Evolutionary conservation across 2,329 filamentous ascomycete genomes (phyloP).

Genomic region (Nothopassalora personata): DNA sequence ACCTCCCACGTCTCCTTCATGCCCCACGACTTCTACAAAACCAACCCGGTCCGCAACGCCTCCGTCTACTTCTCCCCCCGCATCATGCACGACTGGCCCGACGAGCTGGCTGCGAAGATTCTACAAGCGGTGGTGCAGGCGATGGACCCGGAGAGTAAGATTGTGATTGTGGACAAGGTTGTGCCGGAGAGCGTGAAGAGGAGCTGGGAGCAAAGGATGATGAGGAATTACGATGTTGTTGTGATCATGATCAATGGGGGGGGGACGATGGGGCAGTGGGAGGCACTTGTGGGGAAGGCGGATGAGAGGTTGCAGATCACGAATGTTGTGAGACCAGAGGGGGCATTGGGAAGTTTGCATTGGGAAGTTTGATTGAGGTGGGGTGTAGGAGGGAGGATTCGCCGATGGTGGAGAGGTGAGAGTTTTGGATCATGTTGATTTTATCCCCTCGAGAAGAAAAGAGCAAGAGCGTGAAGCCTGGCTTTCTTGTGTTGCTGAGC

Average conservation of each 20-base stretch:
- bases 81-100: neutral
- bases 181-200: neutral
- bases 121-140: neutral
- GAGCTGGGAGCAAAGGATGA: neutral
- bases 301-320: neutral
- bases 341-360: neutral
- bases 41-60: no score
- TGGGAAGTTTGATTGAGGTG: neutral
- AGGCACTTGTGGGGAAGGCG: neutral
- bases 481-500: no score
- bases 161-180: neutral
- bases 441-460: no score
- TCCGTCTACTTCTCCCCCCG: neutral
- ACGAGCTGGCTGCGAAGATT: neutral
- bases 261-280: neutral
- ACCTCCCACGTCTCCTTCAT: no score
- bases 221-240: neutral
- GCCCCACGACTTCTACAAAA: no score
- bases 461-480: no score
- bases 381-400: neutral
- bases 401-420: neutral
- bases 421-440: neutral
- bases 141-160: neutral
- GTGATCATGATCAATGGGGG: neutral
- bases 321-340: neutral